phyloP scores from a whole-genome alignment of 768 basidiomycete species.

The Aureoboletus auriporus region DNA sequence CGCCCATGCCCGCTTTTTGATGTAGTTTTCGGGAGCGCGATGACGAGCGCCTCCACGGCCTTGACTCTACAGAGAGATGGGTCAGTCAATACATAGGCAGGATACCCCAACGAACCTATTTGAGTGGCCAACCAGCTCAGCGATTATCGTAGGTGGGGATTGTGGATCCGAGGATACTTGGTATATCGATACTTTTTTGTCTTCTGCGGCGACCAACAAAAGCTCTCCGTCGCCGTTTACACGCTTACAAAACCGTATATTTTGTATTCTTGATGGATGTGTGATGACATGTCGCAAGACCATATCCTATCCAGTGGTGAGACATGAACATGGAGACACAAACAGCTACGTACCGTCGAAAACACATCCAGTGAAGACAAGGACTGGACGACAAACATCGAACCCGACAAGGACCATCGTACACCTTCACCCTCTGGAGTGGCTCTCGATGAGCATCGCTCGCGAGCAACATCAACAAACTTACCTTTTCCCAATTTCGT shows the following conservation, averaged over 20 bases:
- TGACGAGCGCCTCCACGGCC: conserved; percentile 62
- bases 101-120: conserved; percentile 60
- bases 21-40: conserved; percentile 46
- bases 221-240: conserved; percentile 58
- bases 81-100: neutral
- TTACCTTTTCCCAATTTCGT: conserved; percentile 85
- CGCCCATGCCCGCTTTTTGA: conserved; percentile 13
- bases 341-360: conserved; percentile 50
- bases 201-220: conserved; percentile 83
- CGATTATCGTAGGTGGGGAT: conserved; percentile 54
- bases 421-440: conserved; percentile 88
- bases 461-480: conserved; percentile 7
- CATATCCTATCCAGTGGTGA: conserved; percentile 60
- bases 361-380: conserved; percentile 79
- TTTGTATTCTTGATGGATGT: conserved; percentile 83
- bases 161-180: conserved; percentile 46
- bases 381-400: conserved; percentile 75
- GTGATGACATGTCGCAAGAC: conserved; percentile 63
- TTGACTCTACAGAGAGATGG: conserved; percentile 57
- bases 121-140: conserved; percentile 71
- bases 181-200: conserved; percentile 83
- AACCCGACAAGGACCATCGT: conserved; percentile 78
- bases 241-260: conserved; percentile 68
- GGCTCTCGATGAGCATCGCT: neutral
- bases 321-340: neutral